Conservation (phyloP, 331 rosid genomes). For the Stylosanthes scabra region DNA sequence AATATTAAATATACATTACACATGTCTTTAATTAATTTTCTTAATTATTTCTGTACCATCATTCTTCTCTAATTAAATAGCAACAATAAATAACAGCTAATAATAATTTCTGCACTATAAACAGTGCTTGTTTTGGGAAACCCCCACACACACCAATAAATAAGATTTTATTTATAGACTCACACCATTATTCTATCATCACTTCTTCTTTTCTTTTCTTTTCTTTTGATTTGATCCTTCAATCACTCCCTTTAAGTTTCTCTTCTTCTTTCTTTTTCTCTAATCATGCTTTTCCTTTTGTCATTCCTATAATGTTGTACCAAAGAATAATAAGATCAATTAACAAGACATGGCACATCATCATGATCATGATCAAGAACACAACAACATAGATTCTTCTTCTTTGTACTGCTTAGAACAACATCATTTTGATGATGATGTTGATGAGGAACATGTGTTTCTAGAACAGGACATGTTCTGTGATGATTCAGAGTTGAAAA, state of each 20-base stretch:
- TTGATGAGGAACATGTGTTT: conserved; percentile 48
- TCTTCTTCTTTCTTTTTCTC: not conserved
- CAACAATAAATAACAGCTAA: not conserved
- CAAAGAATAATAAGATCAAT: conserved; percentile 7
- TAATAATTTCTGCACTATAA: not conserved
- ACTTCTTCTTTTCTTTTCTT: not conserved
- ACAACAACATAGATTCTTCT: conserved; percentile 49
- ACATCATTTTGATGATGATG: conserved; percentile 27
- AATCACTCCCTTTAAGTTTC: not conserved
- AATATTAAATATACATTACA: too few relatives aligned
- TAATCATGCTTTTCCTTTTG: not conserved
- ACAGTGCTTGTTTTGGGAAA: not conserved
- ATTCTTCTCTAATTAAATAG: too few relatives aligned
- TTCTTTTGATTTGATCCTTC: conserved; percentile 2
- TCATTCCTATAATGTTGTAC: conserved; percentile 14
- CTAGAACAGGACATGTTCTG: conserved; percentile 72
- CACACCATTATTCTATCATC: not conserved
- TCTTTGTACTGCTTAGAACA: conserved; percentile 73
- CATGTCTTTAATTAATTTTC: too few relatives aligned
- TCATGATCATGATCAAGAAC: conserved; percentile 27
- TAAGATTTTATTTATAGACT: not conserved
- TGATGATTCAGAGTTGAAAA: conserved; percentile 63
- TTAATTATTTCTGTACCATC: too few relatives aligned
- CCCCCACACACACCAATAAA: conserved; percentile 1
- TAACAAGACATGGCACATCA: conserved; percentile 49